Percentiles rank a stretch among this genome's conserved stretches.
These are phyloP conservation scores for Trichoderma sp. DNA, from an alignment of 2,329 filamentous ascomycete genomes.

Conservation along the genomic window DNA sequence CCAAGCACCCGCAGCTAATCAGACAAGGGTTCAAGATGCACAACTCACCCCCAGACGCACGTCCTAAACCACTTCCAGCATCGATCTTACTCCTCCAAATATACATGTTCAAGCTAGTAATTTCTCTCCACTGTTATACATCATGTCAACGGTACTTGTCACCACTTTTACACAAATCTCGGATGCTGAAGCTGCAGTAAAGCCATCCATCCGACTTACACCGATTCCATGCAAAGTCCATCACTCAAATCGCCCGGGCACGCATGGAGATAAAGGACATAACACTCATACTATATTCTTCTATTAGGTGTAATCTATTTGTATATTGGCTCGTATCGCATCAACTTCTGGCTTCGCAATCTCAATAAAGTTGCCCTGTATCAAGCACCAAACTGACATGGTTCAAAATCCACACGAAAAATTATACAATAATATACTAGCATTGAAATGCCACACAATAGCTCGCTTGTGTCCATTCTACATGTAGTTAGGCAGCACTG, in stretches of 20 bases:
- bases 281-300: background rate
- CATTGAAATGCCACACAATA: accelerated
- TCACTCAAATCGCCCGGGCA: background rate
- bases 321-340: background rate
- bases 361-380: background rate
- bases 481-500: background rate
- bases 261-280: background rate
- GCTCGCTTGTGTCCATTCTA: background rate
- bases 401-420: background rate
- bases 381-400: background rate
- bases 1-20: background rate
- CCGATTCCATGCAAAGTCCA: background rate
- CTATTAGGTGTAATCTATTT: background rate
- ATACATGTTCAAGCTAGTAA: background rate
- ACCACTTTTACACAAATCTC: background rate
- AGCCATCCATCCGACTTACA: background rate
- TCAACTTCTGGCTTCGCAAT: background rate
- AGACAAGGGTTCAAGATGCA: background rate
- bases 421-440: too few species aligned
- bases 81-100: background rate
- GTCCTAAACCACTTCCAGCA: background rate
- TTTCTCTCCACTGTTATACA: background rate
- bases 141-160: background rate
- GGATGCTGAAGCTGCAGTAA: background rate
- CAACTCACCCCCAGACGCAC: background rate